Percentiles rank a stretch among this genome's conserved stretches.
phyloP scores from a whole-genome alignment of 257 asterid species.

The Misopates orontium region DNA sequence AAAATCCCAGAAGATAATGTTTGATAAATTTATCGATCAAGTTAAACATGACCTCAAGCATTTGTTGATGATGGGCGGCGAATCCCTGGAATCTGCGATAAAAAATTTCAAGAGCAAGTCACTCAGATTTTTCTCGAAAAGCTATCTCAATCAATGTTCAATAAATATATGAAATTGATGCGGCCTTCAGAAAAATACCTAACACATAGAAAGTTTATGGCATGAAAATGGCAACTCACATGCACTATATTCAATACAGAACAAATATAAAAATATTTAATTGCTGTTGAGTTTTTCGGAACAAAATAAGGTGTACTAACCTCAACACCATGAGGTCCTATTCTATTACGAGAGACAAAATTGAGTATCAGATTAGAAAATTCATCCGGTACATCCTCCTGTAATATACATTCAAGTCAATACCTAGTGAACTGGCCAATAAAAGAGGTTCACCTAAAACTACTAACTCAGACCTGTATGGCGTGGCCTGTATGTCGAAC shows the following conservation, averaged over 20 bases:
- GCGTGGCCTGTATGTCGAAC: slow-evolving; percentile 96
- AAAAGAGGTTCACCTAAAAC: slow-evolving; percentile 3
- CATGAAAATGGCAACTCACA: not conserved
- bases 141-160: not conserved
- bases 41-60: slow-evolving; percentile 1
- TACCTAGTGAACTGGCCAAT: slow-evolving; percentile 7
- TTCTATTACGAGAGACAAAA: slow-evolving; percentile 76
- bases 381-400: slow-evolving; percentile 97
- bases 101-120: slow-evolving; percentile 3
- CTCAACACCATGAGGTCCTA: slow-evolving; percentile 83
- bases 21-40: not conserved
- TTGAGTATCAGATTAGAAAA: slow-evolving; percentile 64
- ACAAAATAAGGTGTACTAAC: slow-evolving; percentile 40
- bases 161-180: not conserved
- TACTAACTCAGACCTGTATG: slow-evolving; percentile 63
- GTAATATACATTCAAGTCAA: slow-evolving; percentile 30
- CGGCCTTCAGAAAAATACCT: not conserved
- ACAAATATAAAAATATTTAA: not conserved
- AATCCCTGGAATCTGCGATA: slow-evolving; percentile 53
- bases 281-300: not conserved
- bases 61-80: slow-evolving; percentile 32
- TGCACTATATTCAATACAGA: not conserved
- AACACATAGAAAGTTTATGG: not conserved
- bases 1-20: not conserved
- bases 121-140: not conserved